These are phyloP conservation scores for Colletotrichum agaves DNA, from an alignment of 2,329 filamentous ascomycete genomes.

Conservation along the genomic window DNA sequence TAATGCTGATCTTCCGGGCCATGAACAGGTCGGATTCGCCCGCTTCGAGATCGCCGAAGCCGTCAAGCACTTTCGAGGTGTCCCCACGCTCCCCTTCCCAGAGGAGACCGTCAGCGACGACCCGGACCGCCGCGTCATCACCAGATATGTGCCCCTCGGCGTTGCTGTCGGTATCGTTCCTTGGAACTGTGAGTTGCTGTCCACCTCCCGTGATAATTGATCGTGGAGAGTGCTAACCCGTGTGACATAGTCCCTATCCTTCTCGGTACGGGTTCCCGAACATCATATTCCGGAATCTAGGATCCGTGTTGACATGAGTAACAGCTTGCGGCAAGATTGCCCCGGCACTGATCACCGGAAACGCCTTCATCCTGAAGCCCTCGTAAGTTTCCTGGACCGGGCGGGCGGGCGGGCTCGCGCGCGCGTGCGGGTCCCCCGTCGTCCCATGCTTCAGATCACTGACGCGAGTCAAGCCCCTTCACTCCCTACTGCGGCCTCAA, in stretches of 20 bases:
- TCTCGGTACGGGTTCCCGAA: constrained; percentile 5
- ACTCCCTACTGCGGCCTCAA: constrained; percentile 70
- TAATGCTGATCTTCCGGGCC: not conserved
- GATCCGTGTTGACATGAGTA: not conserved
- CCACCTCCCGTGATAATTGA: constrained; percentile 37
- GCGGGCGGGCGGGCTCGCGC: not conserved
- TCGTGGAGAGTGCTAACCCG: not conserved
- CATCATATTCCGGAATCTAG: not conserved
- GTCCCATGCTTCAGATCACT: not conserved
- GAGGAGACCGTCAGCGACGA: constrained; percentile 39
- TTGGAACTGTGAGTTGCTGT: constrained; percentile 65
- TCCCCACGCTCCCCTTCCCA: constrained; percentile 21
- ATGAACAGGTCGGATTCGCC: constrained; percentile 21
- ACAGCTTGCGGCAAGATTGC: constrained; percentile 63
- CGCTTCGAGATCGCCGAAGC: constrained; percentile 29
- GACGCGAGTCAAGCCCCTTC: constrained; percentile 52
- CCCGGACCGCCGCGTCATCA: constrained; percentile 45
- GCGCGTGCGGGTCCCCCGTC: not conserved
- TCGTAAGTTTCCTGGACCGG: constrained; percentile 44
- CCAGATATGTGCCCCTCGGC: constrained; percentile 51
- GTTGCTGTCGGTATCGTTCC: constrained; percentile 59
- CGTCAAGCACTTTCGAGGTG: constrained; percentile 25
- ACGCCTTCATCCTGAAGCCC: constrained; percentile 66
- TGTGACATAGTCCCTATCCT: constrained; percentile 25
- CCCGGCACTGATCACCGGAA: constrained; percentile 68